Percentiles rank a stretch among this genome's conserved stretches.
phyloP scores from a whole-genome alignment of 768 basidiomycete species.

The Dendrothele bispora region DNA sequence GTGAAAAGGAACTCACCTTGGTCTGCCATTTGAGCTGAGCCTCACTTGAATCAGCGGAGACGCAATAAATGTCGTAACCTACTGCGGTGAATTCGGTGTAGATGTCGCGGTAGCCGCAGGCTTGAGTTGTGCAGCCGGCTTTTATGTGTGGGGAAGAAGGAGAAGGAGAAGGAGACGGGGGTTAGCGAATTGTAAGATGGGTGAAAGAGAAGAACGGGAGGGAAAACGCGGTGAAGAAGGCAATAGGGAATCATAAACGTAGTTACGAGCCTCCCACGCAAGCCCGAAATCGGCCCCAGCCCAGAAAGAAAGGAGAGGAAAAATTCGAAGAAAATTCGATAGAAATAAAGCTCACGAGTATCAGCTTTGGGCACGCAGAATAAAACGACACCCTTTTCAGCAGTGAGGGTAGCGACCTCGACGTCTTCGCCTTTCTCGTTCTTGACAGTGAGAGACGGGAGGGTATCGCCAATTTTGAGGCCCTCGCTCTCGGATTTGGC shows the following conservation, averaged over 20 bases:
- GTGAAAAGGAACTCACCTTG: conserved; percentile 51
- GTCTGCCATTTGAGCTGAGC: conserved; percentile 86
- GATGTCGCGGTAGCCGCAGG: conserved; percentile 87
- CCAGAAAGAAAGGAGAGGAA: neutral
- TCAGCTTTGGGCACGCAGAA: conserved; percentile 87
- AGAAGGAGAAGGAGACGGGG: neutral
- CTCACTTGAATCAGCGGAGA: conserved; percentile 74
- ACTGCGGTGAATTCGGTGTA: conserved; percentile 72
- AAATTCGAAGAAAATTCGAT: too few species aligned
- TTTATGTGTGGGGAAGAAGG: conserved; percentile 4
- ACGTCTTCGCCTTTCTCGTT: conserved; percentile 85
- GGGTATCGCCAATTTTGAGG: conserved; percentile 56
- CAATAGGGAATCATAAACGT: neutral
- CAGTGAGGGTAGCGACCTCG: conserved; percentile 60
- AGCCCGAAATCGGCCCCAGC: too few species aligned
- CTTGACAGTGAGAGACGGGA: conserved; percentile 72
- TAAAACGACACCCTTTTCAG: conserved; percentile 75
- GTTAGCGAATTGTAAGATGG: neutral
- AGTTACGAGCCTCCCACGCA: too few species aligned
- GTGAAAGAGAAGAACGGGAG: conserved; percentile 2
- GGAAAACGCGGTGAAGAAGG: neutral
- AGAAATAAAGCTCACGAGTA: conserved; percentile 56
- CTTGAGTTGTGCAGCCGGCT: conserved; percentile 93
- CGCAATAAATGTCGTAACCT: conserved; percentile 77
- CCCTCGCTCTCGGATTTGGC: conserved; percentile 5